These are phyloP conservation scores for Sugiyamaella boreocaroliniensis DNA, from an alignment of 805 yeast species.

Conservation along the genomic window DNA sequence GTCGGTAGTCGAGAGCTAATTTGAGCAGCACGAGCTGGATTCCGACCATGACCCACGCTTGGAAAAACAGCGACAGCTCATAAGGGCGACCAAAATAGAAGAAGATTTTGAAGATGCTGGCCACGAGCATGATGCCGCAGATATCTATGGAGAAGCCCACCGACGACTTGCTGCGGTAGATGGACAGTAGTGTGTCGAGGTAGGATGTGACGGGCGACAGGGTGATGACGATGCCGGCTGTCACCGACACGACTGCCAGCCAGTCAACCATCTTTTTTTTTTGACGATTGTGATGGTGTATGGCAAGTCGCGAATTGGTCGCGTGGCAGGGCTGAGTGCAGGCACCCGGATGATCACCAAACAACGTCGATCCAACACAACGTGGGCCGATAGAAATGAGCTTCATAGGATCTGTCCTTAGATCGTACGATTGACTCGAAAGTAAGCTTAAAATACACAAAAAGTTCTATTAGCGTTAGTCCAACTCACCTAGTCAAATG, in stretches of 20 bases:
- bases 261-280: background rate
- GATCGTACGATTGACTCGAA: no score
- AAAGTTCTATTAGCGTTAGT: no score
- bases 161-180: slow-evolving; percentile 55
- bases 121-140: slow-evolving; percentile 82
- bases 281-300: no score
- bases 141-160: slow-evolving; percentile 86
- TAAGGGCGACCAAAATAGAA: slow-evolving; percentile 77
- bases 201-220: slow-evolving; percentile 83
- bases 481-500: no score
- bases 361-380: no score
- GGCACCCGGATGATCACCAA: background rate
- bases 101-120: slow-evolving; percentile 64
- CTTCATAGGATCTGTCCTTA: no score
- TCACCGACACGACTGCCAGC: slow-evolving; percentile 1
- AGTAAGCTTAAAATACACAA: no score
- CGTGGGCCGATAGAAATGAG: no score
- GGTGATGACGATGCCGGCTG: slow-evolving; percentile 53
- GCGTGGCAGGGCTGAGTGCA: background rate
- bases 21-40: slow-evolving; percentile 63
- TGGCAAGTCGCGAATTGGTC: no score
- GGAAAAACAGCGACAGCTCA: slow-evolving; percentile 71
- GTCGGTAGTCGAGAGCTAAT: slow-evolving; percentile 44
- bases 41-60: slow-evolving; percentile 76
- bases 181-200: slow-evolving; percentile 72